phyloP scores from a whole-genome alignment of 176 grass and related monocot species.

The Eragrostis nindensis region DNA sequence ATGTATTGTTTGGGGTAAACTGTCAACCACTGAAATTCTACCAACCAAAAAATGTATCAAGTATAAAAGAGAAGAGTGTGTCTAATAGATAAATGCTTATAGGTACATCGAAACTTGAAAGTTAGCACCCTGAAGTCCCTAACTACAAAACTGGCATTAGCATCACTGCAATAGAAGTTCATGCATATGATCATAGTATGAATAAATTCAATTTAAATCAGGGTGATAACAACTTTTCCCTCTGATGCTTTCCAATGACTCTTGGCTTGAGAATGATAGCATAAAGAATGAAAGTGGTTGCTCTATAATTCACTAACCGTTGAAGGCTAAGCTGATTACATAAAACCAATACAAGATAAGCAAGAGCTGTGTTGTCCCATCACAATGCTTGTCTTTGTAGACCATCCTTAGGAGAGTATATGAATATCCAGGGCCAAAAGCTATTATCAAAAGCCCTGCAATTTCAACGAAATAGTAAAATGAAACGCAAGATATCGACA shows the following conservation, averaged over 20 bases:
- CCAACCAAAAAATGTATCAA: too few relatives aligned
- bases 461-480: not conserved
- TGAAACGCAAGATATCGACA: not conserved
- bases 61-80: too few relatives aligned
- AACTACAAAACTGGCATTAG: too few relatives aligned
- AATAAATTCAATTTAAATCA: not conserved
- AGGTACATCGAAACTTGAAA: too few relatives aligned
- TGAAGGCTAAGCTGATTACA: slow-evolving; percentile 7
- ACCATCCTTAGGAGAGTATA: not conserved
- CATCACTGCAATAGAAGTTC: too few relatives aligned
- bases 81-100: too few relatives aligned
- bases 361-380: not conserved
- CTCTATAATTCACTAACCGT: not conserved
- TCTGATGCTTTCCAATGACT: too few relatives aligned
- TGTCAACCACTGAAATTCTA: too few relatives aligned
- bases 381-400: slow-evolving; percentile 2
- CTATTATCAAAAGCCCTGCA: not conserved
- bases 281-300: not conserved
- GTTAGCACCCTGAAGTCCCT: too few relatives aligned
- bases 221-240: too few relatives aligned
- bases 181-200: not conserved
- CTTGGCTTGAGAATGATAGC: too few relatives aligned
- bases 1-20: too few relatives aligned
- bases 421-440: slow-evolving; percentile 5
- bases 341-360: slow-evolving; percentile 14